Percentiles rank a stretch among this genome's conserved stretches.
These are phyloP conservation scores for Thraustochytrium striatum DNA, from an alignment of 352 stramenopile genomes.

Conservation along the genomic window DNA sequence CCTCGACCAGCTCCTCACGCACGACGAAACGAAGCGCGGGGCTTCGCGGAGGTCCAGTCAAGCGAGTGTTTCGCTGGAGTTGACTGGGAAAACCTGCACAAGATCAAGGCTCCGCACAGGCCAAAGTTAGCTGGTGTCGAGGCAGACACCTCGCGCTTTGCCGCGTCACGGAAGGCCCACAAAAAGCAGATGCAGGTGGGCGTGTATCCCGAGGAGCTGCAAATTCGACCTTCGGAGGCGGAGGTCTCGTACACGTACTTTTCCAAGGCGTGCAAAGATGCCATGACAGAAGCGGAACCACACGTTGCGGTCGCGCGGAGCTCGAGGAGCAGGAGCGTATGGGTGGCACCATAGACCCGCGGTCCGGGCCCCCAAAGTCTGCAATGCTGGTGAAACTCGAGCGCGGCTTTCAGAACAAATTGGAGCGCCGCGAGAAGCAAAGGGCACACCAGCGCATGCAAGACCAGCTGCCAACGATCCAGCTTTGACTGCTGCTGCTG, in stretches of 20 bases:
- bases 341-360: background rate
- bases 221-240: background rate
- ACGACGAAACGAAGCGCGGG: background rate
- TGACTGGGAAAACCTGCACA: constrained; percentile 21
- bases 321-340: background rate
- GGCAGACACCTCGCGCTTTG: constrained; percentile 1
- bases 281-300: constrained; percentile 5
- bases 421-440: background rate
- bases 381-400: background rate
- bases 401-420: constrained; percentile 4
- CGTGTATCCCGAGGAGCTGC: constrained; percentile 13
- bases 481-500: too few relatives aligned
- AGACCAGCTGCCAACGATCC: too few relatives aligned
- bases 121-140: background rate
- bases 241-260: constrained; percentile 37
- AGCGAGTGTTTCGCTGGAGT: constrained; percentile 9
- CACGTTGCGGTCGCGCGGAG: background rate
- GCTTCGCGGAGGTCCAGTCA: background rate
- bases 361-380: background rate
- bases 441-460: background rate
- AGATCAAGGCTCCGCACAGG: background rate
- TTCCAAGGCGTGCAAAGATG: constrained; percentile 14
- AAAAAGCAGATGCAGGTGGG: background rate
- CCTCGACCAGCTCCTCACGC: constrained; percentile 3
- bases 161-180: background rate